These are phyloP conservation scores for Echria macrotheca DNA, from an alignment of 495 filamentous ascomycete species.

Conservation along the genomic window DNA sequence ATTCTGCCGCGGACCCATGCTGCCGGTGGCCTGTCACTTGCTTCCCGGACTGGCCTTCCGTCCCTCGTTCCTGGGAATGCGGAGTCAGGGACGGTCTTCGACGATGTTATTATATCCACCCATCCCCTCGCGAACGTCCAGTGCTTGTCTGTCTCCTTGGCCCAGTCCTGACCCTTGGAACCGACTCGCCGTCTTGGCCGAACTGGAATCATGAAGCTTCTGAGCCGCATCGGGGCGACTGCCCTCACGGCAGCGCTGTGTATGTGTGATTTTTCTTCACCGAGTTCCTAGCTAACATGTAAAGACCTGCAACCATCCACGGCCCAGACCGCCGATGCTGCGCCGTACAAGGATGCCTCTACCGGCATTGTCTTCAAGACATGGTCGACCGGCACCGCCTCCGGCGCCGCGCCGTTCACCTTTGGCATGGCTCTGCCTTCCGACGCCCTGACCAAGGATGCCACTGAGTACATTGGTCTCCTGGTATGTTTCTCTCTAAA, in stretches of 20 bases:
- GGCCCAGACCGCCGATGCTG: conserved; percentile 20
- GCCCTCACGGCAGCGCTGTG: conserved; percentile 27
- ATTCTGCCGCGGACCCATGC: conserved; percentile 28
- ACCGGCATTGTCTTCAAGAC: conserved; percentile 42
- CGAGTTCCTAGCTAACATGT: conserved; percentile 9
- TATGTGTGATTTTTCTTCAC: conserved; percentile 12
- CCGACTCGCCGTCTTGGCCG: conserved; percentile 12
- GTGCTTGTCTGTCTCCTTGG: conserved; percentile 13
- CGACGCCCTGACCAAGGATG: conserved; percentile 44
- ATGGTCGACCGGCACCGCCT: conserved; percentile 24
- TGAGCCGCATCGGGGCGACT: conserved; percentile 21
- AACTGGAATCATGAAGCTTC: conserved; percentile 27
- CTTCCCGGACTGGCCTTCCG: conserved; percentile 25
- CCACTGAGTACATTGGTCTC: conserved; percentile 54
- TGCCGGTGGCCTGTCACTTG: conserved; percentile 27
- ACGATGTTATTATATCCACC: background rate
- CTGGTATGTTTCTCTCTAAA: conserved; percentile 40
- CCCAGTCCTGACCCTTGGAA: conserved; percentile 14
- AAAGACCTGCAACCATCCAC: conserved; percentile 20
- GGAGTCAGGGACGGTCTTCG: conserved; percentile 13
- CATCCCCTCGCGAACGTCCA: background rate
- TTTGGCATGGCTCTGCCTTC: conserved; percentile 53
- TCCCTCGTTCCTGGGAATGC: conserved; percentile 20
- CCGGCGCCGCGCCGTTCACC: conserved; percentile 33
- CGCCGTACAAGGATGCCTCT: conserved; percentile 33